Conservation (phyloP, 257 asterid genomes). For the Cinchona pubescens region DNA sequence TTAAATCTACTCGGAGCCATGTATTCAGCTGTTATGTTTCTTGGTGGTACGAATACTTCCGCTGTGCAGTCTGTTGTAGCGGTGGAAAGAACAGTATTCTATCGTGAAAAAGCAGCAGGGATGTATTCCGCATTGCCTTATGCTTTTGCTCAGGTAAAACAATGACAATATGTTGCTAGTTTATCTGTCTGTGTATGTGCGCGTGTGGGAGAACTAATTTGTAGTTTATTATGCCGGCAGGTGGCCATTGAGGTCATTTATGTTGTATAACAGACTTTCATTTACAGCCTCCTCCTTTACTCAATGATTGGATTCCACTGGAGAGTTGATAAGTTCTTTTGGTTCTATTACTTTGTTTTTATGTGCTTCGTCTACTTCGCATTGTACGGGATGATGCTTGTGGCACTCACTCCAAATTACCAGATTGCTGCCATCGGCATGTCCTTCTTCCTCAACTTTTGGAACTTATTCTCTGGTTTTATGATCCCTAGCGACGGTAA, state of each 20-base stretch:
- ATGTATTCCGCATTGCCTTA: conserved; percentile 21
- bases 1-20: conserved; percentile 29
- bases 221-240: conserved; percentile 27
- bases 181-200: not conserved
- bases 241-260: conserved; percentile 67
- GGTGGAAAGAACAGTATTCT: conserved; percentile 27
- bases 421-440: conserved; percentile 69
- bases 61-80: conserved; percentile 32
- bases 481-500: conserved; percentile 69
- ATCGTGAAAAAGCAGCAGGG: conserved; percentile 20
- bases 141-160: conserved; percentile 29
- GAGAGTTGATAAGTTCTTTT: conserved; percentile 49
- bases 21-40: conserved; percentile 33
- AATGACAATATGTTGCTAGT: not conserved
- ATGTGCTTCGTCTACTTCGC: conserved; percentile 86
- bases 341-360: conserved; percentile 67
- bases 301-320: conserved; percentile 80
- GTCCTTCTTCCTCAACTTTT: conserved; percentile 88
- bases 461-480: conserved; percentile 85
- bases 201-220: not conserved
- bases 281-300: conserved; percentile 73
- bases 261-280: conserved; percentile 51
- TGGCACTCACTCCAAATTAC: conserved; percentile 77
- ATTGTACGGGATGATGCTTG: conserved; percentile 81
- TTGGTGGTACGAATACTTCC: conserved; percentile 28